Evolutionary conservation across 768 basidiomycete genomes (phyloP), one percentile per base, ranked within the genome.

Genomic region (Hypsizygus marmoreus): DNA sequence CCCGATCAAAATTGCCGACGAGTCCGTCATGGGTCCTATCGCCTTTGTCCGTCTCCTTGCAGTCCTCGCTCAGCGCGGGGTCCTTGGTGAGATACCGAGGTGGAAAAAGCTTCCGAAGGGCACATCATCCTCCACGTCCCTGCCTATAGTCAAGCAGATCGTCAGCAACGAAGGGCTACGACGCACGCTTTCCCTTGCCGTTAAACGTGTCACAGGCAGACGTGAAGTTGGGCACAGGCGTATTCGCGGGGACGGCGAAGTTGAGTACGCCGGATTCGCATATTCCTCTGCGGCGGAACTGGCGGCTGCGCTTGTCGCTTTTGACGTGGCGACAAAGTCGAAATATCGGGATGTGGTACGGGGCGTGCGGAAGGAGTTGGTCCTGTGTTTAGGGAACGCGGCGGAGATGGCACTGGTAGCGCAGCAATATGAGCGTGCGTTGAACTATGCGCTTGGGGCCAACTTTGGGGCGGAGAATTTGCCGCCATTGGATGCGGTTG

Each of bases 341-440:
- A 47, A 50, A 23, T 65, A 59, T 31, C 28, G 38, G 11, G 33
- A 47, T 4, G 40, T 55, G 11, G 36, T 64, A 9, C n/a, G 29
- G 2, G 65, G 59, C 13, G 55, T 54, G 9, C 45, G 59, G 32
- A 60, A 52, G 33, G 66, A 69, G 41, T 48, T 63, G 3, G 67
- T 66, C 0, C 52, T 65, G 12, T 66, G 61, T 25, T 41, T 69
- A 14, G 63, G 63, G 0, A 67, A 69, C 43, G 66, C 65, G 12
- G 64, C 68, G 4, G 66, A 69, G 54, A 68, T 69, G 69, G 60
- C 61, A 19, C 43, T 63, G n/a, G 48, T 56, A 2, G 32, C 45
- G 29, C 36, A 43, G 14, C 40, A 53, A 9, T 59, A 58, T 39
- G 47, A 55, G 8, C 46, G 48, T 23, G 63, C 63, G n/a, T 43